Percentiles rank a stretch among this genome's conserved stretches.
Evolutionary conservation across 164 flowering plant genomes (phyloP).

Genomic region (Dillenia turbinata): DNA sequence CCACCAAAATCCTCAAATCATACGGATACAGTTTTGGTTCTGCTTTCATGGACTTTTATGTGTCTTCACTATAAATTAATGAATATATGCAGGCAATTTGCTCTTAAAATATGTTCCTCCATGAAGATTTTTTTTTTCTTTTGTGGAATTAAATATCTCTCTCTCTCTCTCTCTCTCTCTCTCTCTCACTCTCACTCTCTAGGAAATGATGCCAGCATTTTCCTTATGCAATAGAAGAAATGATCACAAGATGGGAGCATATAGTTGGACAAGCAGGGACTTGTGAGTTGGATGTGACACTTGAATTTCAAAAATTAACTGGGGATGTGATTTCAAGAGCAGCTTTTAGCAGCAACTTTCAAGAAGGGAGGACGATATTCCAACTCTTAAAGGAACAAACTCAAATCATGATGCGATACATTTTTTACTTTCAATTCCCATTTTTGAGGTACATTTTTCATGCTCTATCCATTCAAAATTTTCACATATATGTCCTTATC

Average conservation of each 20-base stretch:
- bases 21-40: no score
- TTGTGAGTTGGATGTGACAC: constrained; percentile 2
- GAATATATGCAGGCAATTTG: no score
- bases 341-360: constrained; percentile 3
- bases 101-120: no score
- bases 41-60: no score
- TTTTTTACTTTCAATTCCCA: not conserved
- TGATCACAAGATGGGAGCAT: constrained; percentile 1
- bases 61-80: no score
- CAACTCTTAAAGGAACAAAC: constrained; percentile 4
- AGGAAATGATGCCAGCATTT: constrained; percentile 3
- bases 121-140: no score
- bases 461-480: no score
- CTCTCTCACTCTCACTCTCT: no score
- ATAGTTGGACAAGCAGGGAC: not conserved
- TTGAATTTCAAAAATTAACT: not conserved
- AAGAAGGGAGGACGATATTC: not conserved
- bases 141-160: no score
- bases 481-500: no score
- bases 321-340: constrained; percentile 6
- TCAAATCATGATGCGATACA: not conserved
- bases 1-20: no score
- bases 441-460: not conserved
- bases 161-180: no score
- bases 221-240: not conserved